Base-by-base conservation (phyloP, 2,329 filamentous ascomycete species). In the Colletotrichum tofieldiae region DNA sequence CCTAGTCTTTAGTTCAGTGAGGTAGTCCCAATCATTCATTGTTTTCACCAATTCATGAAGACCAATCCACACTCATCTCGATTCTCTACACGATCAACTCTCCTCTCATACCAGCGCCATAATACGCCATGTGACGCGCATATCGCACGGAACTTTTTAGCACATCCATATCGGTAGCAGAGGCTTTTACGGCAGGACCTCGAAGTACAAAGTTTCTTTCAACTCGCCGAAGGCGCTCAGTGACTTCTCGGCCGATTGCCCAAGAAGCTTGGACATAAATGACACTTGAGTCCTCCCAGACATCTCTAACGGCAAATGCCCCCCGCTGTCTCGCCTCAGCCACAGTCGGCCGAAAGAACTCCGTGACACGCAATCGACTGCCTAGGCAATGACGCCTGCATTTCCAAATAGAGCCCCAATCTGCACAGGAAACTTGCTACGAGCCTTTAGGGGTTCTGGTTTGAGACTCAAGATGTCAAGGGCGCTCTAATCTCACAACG, bases 21-120 rank as follows among this genome's bases (percentile, higher is more conserved):
- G 4, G 3, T 23, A 47, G 2, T 9, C n/a, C 20, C 8, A 11
- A 12, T 23, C 3, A 23, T 23, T 6, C 9, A 14, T 1, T 49
- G 9, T n/a, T 49, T 11, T 4, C 11, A n/a, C 45, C 11, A 14
- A 20, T 2, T 3, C 23, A 5, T 37, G 2, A n/a, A n/a, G 20
- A 26, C 58, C 20, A 72, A n/a, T 70, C 59, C 43, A 59, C 52
- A 59, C 59, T 51, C 54, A 35, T 63, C 37, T 12, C 59, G 26
- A 14, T 69, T 43, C 3, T 64, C 52, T 4, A n/a, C 14, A 45
- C 35, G 67, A 8, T 14, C 7, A 47, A 1, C 23, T 63, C 56
- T 16, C 51, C 41, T 1, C 20, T 32, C 23, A 61, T 47, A 41
- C 56, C 41, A 7, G 54, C 67, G 8, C 67, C 68, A 58, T 41